Conservation (phyloP, 257 asterid species). For the Lavandula angustifolia region DNA sequence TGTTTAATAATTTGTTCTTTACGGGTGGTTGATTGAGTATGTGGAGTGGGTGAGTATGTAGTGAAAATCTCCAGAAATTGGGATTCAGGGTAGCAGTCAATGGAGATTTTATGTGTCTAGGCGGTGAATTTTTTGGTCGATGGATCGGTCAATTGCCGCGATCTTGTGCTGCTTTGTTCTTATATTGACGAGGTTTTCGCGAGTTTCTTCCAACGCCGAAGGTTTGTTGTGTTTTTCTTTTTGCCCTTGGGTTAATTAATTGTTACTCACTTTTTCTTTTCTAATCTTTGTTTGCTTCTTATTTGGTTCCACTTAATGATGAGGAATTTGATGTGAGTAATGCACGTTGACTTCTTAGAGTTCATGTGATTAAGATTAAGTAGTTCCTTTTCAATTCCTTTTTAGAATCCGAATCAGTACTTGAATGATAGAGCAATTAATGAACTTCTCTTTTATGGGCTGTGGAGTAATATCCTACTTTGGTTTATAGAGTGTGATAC, state of each 20-base stretch:
- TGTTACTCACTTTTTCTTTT: slow-evolving; percentile 1
- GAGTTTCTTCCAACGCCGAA: slow-evolving; percentile 74
- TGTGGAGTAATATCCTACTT: neutral
- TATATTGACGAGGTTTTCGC: slow-evolving; percentile 42
- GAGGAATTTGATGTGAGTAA: slow-evolving; percentile 28
- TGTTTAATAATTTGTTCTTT: slow-evolving; percentile 4
- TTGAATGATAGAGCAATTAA: neutral
- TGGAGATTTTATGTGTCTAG: slow-evolving; percentile 31
- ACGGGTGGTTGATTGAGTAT: neutral
- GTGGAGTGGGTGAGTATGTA: slow-evolving; percentile 27
- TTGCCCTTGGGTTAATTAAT: neutral
- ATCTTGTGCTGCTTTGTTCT: slow-evolving; percentile 51
- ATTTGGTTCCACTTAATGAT: slow-evolving; percentile 10
- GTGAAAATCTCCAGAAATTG: slow-evolving; percentile 25
- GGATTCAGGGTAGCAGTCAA: slow-evolving; percentile 30
- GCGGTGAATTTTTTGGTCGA: slow-evolving; percentile 27
- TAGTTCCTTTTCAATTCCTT: slow-evolving; percentile 7
- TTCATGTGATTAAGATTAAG: slow-evolving; percentile 1
- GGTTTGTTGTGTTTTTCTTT: slow-evolving; percentile 42
- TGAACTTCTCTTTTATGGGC: neutral
- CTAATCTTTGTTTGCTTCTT: neutral
- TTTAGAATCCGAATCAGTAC: slow-evolving; percentile 14
- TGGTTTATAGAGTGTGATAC: neutral
- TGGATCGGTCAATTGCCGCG: slow-evolving; percentile 63
- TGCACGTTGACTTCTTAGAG: slow-evolving; percentile 38